These are phyloP conservation scores for Corymbia maculata DNA, from an alignment of 345 rosid genomes.

Conservation along the genomic window DNA sequence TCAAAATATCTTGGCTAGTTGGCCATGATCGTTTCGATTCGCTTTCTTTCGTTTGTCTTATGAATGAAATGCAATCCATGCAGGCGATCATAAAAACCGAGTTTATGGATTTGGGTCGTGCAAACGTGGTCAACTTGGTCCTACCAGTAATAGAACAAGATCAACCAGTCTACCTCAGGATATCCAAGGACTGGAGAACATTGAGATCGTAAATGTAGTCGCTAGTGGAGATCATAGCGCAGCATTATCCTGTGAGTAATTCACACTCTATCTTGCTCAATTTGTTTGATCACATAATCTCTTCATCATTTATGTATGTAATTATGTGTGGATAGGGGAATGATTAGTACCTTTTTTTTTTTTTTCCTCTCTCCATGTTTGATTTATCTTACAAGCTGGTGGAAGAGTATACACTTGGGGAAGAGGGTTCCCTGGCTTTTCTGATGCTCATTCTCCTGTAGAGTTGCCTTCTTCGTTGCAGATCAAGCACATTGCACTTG, in stretches of 20 bases:
- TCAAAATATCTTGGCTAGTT: not conserved
- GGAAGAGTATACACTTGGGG: constrained; percentile 72
- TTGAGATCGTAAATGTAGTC: constrained; percentile 30
- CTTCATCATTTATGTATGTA: not conserved
- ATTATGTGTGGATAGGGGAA: not conserved
- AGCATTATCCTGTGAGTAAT: constrained; percentile 54
- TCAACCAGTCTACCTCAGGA: constrained; percentile 42
- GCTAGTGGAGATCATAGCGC: constrained; percentile 92
- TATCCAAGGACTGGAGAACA: constrained; percentile 41
- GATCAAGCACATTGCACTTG: constrained; percentile 44
- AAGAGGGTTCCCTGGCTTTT: constrained; percentile 49
- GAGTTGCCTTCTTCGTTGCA: constrained; percentile 17
- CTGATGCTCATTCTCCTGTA: constrained; percentile 40
- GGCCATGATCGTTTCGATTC: not conserved
- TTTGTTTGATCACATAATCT: not conserved
- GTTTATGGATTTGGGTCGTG: constrained; percentile 79
- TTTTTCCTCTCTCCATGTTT: not conserved
- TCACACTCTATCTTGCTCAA: not conserved
- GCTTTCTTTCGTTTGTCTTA: not conserved
- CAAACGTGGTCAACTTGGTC: constrained; percentile 83
- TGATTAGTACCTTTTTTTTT: not conserved
- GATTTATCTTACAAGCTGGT: constrained; percentile 29
- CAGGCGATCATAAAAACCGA: constrained; percentile 27
- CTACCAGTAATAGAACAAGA: constrained; percentile 24
- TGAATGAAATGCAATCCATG: not conserved